phyloP scores from a whole-genome alignment of 2,329 filamentous ascomycete species.

The Chaetoscypha palmicola region DNA sequence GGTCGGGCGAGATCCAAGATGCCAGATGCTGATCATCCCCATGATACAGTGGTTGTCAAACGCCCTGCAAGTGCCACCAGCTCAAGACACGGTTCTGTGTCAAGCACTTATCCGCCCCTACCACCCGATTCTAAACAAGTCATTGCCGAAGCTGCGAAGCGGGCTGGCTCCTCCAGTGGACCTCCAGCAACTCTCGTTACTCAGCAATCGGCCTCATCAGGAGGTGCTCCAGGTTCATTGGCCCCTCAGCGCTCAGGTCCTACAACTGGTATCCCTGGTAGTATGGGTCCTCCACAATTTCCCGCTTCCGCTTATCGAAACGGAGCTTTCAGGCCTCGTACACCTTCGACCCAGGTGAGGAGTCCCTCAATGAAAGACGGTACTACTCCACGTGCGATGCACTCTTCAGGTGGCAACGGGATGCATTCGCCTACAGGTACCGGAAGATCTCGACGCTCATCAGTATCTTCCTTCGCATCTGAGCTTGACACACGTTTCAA shows the following conservation, averaged over 20 bases:
- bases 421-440: conserved; percentile 40
- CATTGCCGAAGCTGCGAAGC: conserved; percentile 57
- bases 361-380: conserved; percentile 43
- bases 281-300: conserved; percentile 79
- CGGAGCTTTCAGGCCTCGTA: conserved; percentile 48
- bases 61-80: conserved; percentile 72
- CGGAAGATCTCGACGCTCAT: conserved; percentile 62
- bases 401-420: conserved; percentile 42
- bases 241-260: conserved; percentile 56
- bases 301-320: conserved; percentile 62
- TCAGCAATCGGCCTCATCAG: background rate
- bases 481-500: conserved; percentile 91
- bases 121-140: conserved; percentile 76
- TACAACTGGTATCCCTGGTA: conserved; percentile 30
- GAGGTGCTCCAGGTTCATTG: conserved; percentile 1
- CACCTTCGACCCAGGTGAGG: conserved; percentile 46
- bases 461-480: conserved; percentile 90
- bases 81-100: conserved; percentile 42
- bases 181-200: conserved; percentile 40
- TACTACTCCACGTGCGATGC: conserved; percentile 49
- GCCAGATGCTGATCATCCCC: conserved; percentile 30
- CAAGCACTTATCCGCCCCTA: conserved; percentile 58
- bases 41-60: conserved; percentile 34
- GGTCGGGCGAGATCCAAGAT: conserved; percentile 34
- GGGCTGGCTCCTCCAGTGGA: conserved; percentile 7